These are phyloP conservation scores for Lantana camara DNA, from an alignment of 257 asterid genomes.

Conservation along the genomic window DNA sequence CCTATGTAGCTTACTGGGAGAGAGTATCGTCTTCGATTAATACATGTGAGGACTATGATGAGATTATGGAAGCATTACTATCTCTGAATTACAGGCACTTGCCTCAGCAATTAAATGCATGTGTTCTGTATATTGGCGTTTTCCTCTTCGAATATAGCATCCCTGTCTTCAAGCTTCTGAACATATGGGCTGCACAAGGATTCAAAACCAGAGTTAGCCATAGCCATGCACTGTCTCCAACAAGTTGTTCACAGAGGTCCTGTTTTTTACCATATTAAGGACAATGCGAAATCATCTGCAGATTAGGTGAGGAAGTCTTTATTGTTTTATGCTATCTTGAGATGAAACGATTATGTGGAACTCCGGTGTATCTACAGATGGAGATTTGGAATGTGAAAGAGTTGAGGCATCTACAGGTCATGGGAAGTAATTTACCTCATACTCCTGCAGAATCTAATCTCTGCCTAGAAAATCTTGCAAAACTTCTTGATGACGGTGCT, in stretches of 20 bases:
- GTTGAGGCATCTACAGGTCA: constrained; percentile 28
- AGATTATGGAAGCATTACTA: too few relatives aligned
- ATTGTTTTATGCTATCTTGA: background rate
- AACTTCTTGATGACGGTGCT: constrained; percentile 12
- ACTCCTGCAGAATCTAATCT: background rate
- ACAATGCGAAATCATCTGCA: background rate
- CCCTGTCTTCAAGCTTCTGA: constrained; percentile 9
- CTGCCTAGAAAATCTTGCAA: background rate
- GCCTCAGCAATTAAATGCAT: too few relatives aligned
- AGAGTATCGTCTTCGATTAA: too few relatives aligned
- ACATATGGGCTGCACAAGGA: constrained; percentile 2
- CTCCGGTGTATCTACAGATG: background rate
- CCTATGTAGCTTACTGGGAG: too few relatives aligned
- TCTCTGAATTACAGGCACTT: too few relatives aligned
- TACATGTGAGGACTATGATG: too few relatives aligned
- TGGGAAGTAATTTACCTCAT: constrained; percentile 17
- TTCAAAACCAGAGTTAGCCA: constrained; percentile 11
- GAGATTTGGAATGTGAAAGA: constrained; percentile 21
- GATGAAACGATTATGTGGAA: background rate
- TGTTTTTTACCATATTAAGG: too few relatives aligned
- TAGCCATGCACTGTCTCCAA: constrained; percentile 21
- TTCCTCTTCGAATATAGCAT: background rate
- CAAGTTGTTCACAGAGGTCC: too few relatives aligned
- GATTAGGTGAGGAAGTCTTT: constrained; percentile 10
- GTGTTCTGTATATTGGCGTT: too few relatives aligned